Percentiles rank a stretch among this genome's conserved stretches.
phyloP scores from a whole-genome alignment of 352 stramenopile species.

The Pythium angustatum region DNA sequence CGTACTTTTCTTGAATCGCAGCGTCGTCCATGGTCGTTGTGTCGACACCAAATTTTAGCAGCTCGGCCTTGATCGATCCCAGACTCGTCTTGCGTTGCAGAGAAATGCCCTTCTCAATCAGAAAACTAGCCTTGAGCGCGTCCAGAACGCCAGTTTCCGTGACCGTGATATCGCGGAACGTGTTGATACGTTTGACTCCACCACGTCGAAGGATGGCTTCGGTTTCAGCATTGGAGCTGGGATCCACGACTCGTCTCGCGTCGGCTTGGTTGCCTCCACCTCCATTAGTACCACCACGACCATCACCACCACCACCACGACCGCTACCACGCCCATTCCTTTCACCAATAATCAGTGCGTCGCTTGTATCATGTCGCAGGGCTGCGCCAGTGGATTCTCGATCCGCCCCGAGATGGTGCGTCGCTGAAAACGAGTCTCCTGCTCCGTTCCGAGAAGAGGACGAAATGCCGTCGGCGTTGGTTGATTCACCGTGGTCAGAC shows the following conservation, averaged over 20 bases:
- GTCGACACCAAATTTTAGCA: slow-evolving; percentile 65
- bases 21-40: slow-evolving; percentile 11
- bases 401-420: too few relatives aligned
- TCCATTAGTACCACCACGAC: not conserved
- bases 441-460: too few relatives aligned
- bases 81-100: slow-evolving; percentile 50
- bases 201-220: slow-evolving; percentile 7
- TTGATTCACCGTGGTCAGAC: too few relatives aligned
- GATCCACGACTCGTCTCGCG: not conserved
- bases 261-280: not conserved
- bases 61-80: slow-evolving; percentile 40
- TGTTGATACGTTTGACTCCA: slow-evolving; percentile 32
- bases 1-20: slow-evolving; percentile 45
- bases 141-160: slow-evolving; percentile 58
- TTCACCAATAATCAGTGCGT: too few relatives aligned
- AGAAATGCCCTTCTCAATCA: slow-evolving; percentile 74
- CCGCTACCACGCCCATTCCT: too few relatives aligned
- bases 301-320: not conserved
- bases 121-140: slow-evolving; percentile 53
- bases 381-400: too few relatives aligned
- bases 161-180: slow-evolving; percentile 57
- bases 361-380: too few relatives aligned
- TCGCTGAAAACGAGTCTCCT: too few relatives aligned
- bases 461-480: too few relatives aligned
- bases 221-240: not conserved